phyloP scores from a whole-genome alignment of 73 alveolate species.

The Blepharisma stoltei region DNA sequence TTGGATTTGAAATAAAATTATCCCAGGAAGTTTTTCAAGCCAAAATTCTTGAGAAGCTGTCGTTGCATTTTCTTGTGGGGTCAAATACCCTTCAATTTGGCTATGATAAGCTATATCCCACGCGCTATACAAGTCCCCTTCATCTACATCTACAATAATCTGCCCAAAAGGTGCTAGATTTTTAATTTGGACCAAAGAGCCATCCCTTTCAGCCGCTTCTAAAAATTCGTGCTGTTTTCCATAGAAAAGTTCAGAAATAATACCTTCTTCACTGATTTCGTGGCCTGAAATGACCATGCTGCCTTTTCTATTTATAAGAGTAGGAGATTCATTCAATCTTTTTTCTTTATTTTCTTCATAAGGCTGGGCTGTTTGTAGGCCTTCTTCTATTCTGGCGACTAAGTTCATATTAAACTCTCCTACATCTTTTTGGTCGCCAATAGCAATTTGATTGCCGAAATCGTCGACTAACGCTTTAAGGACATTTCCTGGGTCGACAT shows the following conservation, averaged over 20 bases:
- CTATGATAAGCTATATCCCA: conserved; percentile 14
- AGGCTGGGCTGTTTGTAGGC: conserved; percentile 36
- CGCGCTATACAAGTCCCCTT: conserved; percentile 17
- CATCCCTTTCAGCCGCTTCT: conserved; percentile 61
- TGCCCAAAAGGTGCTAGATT: conserved; percentile 40
- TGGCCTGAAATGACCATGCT: not conserved
- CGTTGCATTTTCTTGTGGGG: conserved; percentile 39
- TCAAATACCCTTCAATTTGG: not conserved
- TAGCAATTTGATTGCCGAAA: conserved; percentile 56
- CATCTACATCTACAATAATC: conserved; percentile 16
- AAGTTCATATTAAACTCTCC: conserved; percentile 82
- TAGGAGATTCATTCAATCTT: not conserved
- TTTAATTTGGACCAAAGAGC: conserved; percentile 32
- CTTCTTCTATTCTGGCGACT: conserved; percentile 77
- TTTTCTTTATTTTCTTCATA: not conserved
- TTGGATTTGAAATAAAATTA: conserved; percentile 59
- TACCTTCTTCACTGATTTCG: not conserved
- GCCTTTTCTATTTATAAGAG: not conserved
- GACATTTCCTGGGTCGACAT: conserved; percentile 73
- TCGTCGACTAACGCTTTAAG: conserved; percentile 67
- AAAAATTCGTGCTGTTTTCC: conserved; percentile 47
- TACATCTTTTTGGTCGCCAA: conserved; percentile 88
- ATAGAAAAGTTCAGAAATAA: conserved; percentile 17
- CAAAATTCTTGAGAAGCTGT: conserved; percentile 53
- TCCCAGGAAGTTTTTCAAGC: conserved; percentile 55